Conservation (phyloP, 805 yeast genomes). For the Candida sanyiensis region DNA sequence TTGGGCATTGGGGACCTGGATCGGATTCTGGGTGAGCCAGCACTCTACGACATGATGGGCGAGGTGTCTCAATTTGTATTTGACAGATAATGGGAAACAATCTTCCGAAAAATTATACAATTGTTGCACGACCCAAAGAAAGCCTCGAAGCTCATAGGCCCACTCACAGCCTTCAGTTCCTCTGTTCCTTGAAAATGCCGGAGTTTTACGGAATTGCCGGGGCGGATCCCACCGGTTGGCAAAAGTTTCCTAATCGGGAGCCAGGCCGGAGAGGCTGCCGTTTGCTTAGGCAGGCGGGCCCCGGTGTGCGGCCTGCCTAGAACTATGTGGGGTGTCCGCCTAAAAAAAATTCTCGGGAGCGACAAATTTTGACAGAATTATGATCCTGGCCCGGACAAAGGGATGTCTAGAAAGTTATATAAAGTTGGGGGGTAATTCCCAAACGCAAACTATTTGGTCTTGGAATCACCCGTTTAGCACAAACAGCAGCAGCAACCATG, state of each 20-base stretch:
- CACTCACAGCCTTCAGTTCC: too few relatives aligned
- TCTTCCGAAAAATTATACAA: neutral
- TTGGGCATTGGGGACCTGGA: slow-evolving; percentile 11
- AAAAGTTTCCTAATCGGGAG: neutral
- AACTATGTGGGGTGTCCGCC: slow-evolving; percentile 2
- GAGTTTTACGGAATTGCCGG: slow-evolving; percentile 3
- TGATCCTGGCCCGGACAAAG: slow-evolving; percentile 4
- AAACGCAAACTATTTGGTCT: too few relatives aligned
- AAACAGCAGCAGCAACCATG: neutral
- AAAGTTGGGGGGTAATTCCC: neutral
- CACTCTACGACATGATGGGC: slow-evolving; percentile 19
- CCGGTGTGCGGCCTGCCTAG: neutral
- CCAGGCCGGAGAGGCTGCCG: neutral
- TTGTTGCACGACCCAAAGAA: neutral
- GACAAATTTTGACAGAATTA: slow-evolving; percentile 3
- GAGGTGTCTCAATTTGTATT: slow-evolving; percentile 6
- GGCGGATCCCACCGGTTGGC: slow-evolving; percentile 5
- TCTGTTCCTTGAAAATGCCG: too few relatives aligned
- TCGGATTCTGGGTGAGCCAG: slow-evolving; percentile 16
- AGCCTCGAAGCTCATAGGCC: neutral
- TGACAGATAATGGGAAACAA: neutral
- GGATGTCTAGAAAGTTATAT: slow-evolving; percentile 1
- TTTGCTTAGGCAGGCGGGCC: neutral
- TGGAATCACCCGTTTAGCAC: too few relatives aligned
- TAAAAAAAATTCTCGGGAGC: slow-evolving; percentile 4